Evolutionary conservation across 495 filamentous ascomycete species (phyloP), one percentile per base, ranked within the genome.

Genomic region (Talaromyces trachyspermus): DNA sequence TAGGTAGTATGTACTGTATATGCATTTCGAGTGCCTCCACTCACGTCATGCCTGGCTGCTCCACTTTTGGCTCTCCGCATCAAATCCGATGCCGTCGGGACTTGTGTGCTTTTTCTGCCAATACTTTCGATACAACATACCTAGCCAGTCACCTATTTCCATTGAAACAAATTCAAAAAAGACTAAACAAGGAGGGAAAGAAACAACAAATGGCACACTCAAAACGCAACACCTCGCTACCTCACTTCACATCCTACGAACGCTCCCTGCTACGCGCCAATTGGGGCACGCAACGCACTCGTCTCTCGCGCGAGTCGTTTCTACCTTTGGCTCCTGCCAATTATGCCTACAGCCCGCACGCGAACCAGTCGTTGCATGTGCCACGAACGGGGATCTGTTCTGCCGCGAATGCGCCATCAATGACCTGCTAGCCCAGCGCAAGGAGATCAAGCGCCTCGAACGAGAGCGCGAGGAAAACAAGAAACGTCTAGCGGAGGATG

Each of bases 231-330:
- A 96, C 92, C 42, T 94, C 90, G 47, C 86, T 95, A 35, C 84
- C 92, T 15, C 87, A 95, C 66, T 98, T 96, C 74, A 97, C 92
- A 49, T 83, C 90, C 41, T 81, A 95, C 66, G 92, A 98, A 69
- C 84, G 92, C 40, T 72, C 74, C 47, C 79, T 88, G 27, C 83
- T 95, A 26, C 85, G 86, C 57, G 66, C 75, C 18, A 77, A 79
- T 46, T 98, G 94, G 86, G 83, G 83, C 59, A 78, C 84, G 5
- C 87, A 84, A 52, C 76, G 81, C 25, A 88, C 89, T n/a, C 86
- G 87, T 40, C 87, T 98, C 26, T 80, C 79, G 36, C 85, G 92
- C 53, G 92, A 98, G 58, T 91, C 86, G 49, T 97, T 94, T 72
- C 83, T 97, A 17, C 81, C 89, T 8, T 95, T 98, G 89, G 81